Conservation (phyloP, 1,284 basidiomycete genomes). For the Phylloporus sp. region DNA sequence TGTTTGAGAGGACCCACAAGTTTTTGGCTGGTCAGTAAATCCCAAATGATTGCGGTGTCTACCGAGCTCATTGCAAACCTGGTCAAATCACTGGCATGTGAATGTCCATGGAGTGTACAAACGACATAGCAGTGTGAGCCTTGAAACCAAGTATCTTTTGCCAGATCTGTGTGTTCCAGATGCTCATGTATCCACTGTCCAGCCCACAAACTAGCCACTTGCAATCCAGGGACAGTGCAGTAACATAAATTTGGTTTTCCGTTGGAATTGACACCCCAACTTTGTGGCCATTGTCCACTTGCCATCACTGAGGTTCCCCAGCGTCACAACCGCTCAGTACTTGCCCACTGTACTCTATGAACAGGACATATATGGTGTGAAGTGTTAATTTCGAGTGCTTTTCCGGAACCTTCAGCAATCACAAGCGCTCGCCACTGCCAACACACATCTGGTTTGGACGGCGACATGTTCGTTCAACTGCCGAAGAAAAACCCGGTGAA, state of each 20-base stretch:
- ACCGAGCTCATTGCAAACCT: background rate
- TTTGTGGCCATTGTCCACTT: too few species aligned
- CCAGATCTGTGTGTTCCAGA: background rate
- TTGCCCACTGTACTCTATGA: too few species aligned
- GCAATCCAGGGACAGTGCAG: constrained; percentile 1
- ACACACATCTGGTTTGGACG: too few species aligned
- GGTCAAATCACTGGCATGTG: constrained; percentile 1
- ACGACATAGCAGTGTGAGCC: background rate
- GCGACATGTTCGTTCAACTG: too few species aligned
- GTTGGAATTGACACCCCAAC: background rate
- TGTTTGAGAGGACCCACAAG: background rate
- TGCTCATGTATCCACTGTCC: background rate
- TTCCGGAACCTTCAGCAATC: too few species aligned
- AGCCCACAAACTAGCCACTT: constrained; percentile 14
- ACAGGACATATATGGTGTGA: too few species aligned
- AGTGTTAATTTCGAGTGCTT: too few species aligned
- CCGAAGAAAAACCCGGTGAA: too few species aligned
- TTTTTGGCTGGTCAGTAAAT: background rate
- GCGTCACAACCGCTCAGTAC: too few species aligned
- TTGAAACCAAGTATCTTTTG: background rate
- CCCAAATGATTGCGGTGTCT: background rate
- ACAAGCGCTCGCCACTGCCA: too few species aligned
- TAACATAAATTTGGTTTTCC: background rate
- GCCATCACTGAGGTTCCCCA: too few species aligned
- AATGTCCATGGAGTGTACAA: background rate